These are phyloP conservation scores for Phytophthora pluvialis DNA, from an alignment of 352 stramenopile genomes.

Conservation along the genomic window DNA sequence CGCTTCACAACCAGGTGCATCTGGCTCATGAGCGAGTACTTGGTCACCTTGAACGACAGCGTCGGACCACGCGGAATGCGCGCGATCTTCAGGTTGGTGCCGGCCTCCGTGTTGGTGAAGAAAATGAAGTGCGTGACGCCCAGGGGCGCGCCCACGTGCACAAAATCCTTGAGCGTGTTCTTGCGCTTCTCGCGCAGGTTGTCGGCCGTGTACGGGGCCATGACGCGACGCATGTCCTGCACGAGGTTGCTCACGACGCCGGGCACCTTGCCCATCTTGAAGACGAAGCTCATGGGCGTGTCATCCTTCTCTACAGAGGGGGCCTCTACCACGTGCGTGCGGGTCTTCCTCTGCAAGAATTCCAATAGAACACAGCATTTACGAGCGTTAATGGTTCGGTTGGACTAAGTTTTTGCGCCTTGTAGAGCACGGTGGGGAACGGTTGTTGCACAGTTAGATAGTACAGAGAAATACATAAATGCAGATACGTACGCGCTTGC, in stretches of 20 bases:
- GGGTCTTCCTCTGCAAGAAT: conserved; percentile 72
- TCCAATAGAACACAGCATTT: background rate
- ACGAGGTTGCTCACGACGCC: conserved; percentile 87
- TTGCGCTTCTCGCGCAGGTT: conserved; percentile 93
- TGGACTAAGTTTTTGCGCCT: background rate
- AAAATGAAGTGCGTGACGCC: conserved; percentile 97
- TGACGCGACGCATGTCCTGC: conserved; percentile 93
- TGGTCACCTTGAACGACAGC: conserved; percentile 92
- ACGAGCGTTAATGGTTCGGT: conserved; percentile 5
- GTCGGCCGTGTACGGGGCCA: conserved; percentile 95
- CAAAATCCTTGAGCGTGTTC: conserved; percentile 94
- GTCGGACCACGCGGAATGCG: conserved; percentile 94
- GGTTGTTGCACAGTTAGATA: conserved; percentile 6
- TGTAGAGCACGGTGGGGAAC: background rate
- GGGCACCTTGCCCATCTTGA: conserved; percentile 90
- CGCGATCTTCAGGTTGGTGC: conserved; percentile 95
- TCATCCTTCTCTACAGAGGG: conserved; percentile 83
- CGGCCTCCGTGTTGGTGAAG: conserved; percentile 94
- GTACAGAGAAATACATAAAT: background rate
- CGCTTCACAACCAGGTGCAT: conserved; percentile 93
- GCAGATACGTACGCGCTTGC: conserved; percentile 72
- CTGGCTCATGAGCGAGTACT: conserved; percentile 93
- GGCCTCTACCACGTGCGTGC: conserved; percentile 76
- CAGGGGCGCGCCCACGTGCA: conserved; percentile 89
- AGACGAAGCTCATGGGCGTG: conserved; percentile 92